A percentile compares a stretch with the other conserved stretches of the same genome.
phyloP scores from a whole-genome alignment of 2,329 filamentous ascomycete genomes.

The Colletotrichum truncatum region DNA sequence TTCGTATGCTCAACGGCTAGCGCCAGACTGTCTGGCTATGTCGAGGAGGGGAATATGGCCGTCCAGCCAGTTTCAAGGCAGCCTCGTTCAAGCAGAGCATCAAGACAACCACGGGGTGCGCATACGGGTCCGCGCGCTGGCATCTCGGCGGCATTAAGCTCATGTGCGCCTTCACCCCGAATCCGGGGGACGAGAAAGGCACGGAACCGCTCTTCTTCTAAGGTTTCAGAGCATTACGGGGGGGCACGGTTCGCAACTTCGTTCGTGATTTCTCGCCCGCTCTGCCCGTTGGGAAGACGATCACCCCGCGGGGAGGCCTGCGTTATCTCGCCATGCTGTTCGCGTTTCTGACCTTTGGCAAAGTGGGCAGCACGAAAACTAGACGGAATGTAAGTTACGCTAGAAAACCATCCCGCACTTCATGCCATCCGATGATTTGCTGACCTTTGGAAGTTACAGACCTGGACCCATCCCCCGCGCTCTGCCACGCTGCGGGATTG shows the following conservation, averaged over 20 bases:
- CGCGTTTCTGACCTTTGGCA: conserved; percentile 17
- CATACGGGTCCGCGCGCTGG: conserved; percentile 13
- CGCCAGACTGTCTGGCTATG: neutral
- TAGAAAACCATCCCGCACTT: conserved; percentile 5
- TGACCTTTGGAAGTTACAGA: conserved; percentile 20
- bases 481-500: conserved; percentile 18
- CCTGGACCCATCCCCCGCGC: conserved; percentile 22
- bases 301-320: conserved; percentile 27
- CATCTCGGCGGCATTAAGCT: conserved; percentile 16
- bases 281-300: conserved; percentile 22
- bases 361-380: conserved; percentile 30
- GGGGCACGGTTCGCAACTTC: conserved; percentile 6
- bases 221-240: conserved; percentile 10
- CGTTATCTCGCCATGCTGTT: neutral
- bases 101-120: conserved; percentile 9
- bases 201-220: neutral
- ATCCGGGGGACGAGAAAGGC: neutral
- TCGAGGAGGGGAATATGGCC: neutral
- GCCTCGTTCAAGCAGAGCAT: conserved; percentile 1
- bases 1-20: neutral
- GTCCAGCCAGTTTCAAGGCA: conserved; percentile 5
- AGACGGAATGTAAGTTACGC: conserved; percentile 23
- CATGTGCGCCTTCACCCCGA: conserved; percentile 9
- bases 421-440: conserved; percentile 9
- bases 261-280: neutral